Evolutionary conservation across 345 rosid genomes (phyloP), one percentile per base, ranked within the genome.

Genomic region (Ceriops zippeliana): DNA sequence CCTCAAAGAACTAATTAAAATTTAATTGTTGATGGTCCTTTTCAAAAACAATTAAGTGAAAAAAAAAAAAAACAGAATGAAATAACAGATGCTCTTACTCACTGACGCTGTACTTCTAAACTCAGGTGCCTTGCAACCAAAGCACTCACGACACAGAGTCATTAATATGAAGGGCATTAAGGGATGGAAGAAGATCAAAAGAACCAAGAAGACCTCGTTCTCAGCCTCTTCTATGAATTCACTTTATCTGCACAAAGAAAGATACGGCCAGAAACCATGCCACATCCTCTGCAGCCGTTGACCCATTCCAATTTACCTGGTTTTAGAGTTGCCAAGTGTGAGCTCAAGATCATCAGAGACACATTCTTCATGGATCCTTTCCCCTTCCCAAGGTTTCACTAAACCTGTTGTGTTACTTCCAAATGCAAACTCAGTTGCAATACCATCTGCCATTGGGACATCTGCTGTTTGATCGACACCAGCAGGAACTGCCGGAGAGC

Each of bases 301-400:
- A 54, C 5, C 58, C 9, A 59, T 61, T 10, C 52, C 31, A 67
- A 46, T 65, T 73, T 73, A 84, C 90, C 87, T 86, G 63, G 87
- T 83, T 65, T 76, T 88, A 62, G 96, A 84, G 80, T 80, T 84
- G 58, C 97, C 97, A 68, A 91, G 97, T 60, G 97, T 91, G 65
- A 91, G 97, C 72, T 89, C 96, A 7, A 91, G 83, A 81, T 91
- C 97, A 82, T 91, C 96, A 5, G 93, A 84, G 70, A 86, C 88
- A 74, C 89, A 82, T 72, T 84, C 97, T 58, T 91, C 97, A 4
- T 89, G 96, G 61, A 91, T 87, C 72, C 90, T 84, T 82, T 91
- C 97, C 51, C 97, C 97, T 85, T 89, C 93, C 93, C 97, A 89
- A 6, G 97, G 87, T 72, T 91, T 91, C 64, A 91, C 93, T 62